These are phyloP conservation scores for Gypsophila paniculata DNA, from an alignment of 179 eudicot genomes.

Conservation along the genomic window DNA sequence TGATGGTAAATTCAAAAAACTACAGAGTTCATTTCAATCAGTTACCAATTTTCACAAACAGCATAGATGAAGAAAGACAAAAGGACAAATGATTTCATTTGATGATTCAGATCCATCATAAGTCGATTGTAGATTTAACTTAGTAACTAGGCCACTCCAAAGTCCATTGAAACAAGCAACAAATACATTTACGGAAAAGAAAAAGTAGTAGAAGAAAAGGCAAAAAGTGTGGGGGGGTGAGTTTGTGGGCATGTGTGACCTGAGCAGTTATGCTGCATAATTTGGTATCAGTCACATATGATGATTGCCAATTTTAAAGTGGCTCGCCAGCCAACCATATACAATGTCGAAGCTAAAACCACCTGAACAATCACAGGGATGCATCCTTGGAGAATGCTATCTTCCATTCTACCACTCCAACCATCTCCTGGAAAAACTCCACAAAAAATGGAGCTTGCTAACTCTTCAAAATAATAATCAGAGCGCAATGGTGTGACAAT, in stretches of 20 bases:
- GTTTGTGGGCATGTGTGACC: too few species aligned
- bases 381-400: conserved; percentile 91
- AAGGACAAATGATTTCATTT: not conserved
- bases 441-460: conserved; percentile 80
- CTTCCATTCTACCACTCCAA: conserved; percentile 99
- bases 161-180: too few species aligned
- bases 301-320: not conserved
- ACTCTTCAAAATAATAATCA: conserved; percentile 51
- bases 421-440: conserved; percentile 98
- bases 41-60: too few species aligned
- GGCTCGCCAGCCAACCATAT: not conserved
- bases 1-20: too few species aligned
- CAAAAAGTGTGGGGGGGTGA: too few species aligned
- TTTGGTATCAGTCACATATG: conserved; percentile 1
- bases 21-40: not conserved
- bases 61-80: not conserved
- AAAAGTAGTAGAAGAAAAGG: too few species aligned
- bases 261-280: not conserved
- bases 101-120: not conserved
- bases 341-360: conserved; percentile 20
- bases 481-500: conserved; percentile 71
- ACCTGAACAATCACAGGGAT: conserved; percentile 95
- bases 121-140: too few species aligned
- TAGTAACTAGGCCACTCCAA: too few species aligned
- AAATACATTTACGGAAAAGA: too few species aligned